Evolutionary conservation across 495 filamentous ascomycete genomes (phyloP).

Genomic region (Mycothermus thermophilus): DNA sequence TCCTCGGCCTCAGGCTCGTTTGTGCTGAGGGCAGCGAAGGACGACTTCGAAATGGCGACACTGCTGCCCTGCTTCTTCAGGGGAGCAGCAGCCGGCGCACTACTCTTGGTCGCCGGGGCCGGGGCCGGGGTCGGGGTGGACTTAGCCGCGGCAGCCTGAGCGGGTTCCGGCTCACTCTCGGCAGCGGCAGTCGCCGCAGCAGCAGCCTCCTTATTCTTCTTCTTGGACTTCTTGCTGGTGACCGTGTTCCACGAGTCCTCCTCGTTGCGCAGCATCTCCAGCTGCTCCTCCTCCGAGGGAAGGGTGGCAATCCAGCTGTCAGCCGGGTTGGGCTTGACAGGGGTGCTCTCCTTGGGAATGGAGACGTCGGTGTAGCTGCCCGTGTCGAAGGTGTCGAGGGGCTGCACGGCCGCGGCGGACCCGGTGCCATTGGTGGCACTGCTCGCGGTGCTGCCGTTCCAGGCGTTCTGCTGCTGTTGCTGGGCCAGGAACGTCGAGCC

Average conservation of each 20-base stretch:
- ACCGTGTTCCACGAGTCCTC: constrained; percentile 65
- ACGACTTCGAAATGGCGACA: constrained; percentile 27
- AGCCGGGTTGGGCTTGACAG: constrained; percentile 15
- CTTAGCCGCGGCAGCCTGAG: constrained; percentile 12
- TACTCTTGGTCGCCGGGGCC: background rate
- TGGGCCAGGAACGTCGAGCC: constrained; percentile 43
- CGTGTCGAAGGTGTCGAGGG: constrained; percentile 64
- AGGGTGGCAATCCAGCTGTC: constrained; percentile 42
- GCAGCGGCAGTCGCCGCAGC: constrained; percentile 6
- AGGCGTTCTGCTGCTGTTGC: constrained; percentile 41
- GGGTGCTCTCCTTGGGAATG: constrained; percentile 11
- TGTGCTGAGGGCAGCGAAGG: constrained; percentile 35
- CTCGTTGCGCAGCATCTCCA: constrained; percentile 50
- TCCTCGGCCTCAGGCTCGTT: constrained; percentile 25
- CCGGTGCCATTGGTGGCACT: constrained; percentile 18
- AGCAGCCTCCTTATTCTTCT: constrained; percentile 28
- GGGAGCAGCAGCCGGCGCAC: too few species aligned
- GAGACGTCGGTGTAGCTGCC: constrained; percentile 14
- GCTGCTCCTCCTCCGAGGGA: constrained; percentile 76
- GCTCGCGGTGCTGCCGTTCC: constrained; percentile 32
- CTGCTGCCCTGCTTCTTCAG: too few species aligned
- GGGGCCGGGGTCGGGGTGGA: constrained; percentile 7
- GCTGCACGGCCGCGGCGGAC: constrained; percentile 31
- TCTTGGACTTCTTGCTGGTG: constrained; percentile 49
- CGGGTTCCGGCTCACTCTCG: constrained; percentile 14